Evolutionary conservation across 2,329 filamentous ascomycete species (phyloP), one percentile per base, ranked within the genome.

Genomic region (Zymoseptoria ardabiliae): DNA sequence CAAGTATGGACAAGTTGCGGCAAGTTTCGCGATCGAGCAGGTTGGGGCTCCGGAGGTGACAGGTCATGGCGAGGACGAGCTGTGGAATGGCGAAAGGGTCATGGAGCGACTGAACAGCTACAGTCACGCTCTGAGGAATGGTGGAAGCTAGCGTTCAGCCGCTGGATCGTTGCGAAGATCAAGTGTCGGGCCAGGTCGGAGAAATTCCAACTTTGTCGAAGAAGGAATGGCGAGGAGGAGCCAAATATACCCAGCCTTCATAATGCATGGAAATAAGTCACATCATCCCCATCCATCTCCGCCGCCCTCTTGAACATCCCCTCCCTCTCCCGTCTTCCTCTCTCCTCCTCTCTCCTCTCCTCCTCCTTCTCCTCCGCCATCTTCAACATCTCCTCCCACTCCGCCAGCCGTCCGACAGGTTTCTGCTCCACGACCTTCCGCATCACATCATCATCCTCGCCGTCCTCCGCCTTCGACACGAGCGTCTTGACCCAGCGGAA

Each of bases 61-160:
- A 54, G 65, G 69, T 9, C 61, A 58, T 54, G 50, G 58, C 35
- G 59, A 72, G 13, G 69, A 69, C 3, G 79, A 81, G 67, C 69
- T 66, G 19, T 81, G 79, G 79, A 81, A 82, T 62, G 75, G 73
- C n/a, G 71, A 73, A 23, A 66, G 64, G 45, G 75, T 78, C 51
- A 63, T 68, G 57, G 72, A 78, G 52, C 74, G 78, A 60, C 64
- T 80, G 58, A 67, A 60, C 35, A 45, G 35, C 35, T 45, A 45
- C 35, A 45, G 35, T 13, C 35, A 28, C 25, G 25, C 25, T 28
- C 25, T 28, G 25, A 28, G 25, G 25, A 28, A 28, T 28, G 25
- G 25, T 8, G 9, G 25, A 28, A 28, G 25, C 8, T 28, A 28
- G 25, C 9, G 25, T 28, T 28, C 25, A 8, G 25, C 25, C 7